Base-by-base conservation (phyloP, 2,329 filamentous ascomycete species). In the Venturia oleaginea region DNA sequence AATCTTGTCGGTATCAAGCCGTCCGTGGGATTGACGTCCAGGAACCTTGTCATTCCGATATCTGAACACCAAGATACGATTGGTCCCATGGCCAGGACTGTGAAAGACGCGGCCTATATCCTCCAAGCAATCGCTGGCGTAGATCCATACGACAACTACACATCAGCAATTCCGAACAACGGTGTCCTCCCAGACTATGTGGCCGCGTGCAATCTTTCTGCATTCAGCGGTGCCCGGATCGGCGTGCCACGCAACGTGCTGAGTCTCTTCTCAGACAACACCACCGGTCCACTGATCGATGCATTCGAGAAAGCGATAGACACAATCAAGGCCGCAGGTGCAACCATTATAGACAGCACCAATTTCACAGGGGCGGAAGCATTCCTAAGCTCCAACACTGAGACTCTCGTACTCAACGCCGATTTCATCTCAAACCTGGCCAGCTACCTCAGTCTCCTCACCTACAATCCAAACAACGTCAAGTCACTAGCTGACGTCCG, bases 1-100 rank as follows among this genome's bases (percentile, higher is more conserved):
- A 87, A 86, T 65, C 71, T 89, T 1, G 86, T 88, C 0, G 87
- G 85, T 1, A 85, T 90, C 71, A 87, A 86, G 70, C 85, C 67
- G n/a, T 65, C 63, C 0, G 83, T 88, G 1, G 87, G 86, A 0
- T 76, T 89, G 3, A 88, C 83, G 0, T 86, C 84, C 1, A 77
- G 84, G 17, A 75, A 81, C 66, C 77, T 87, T 4, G 86, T 89
- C 1, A 83, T 91, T 13, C 88, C 88, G 0, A 84, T 90, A 65
- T 81, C 78, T 34, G 76, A 83, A 67, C 81, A 79, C 64, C 81
- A 83, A 68, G 82, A 85, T 67, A 83, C 81, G 1, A 75, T 84
- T 11, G 83, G 83, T 0, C 83, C 83, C 0, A 83, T 86, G 78
- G 79, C 83, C 2, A 76, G 82, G 51, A 83, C 82, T 0, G 83